Evolutionary conservation across 2,329 filamentous ascomycete species (phyloP).

Genomic region (Graphilbum fragrans): DNA sequence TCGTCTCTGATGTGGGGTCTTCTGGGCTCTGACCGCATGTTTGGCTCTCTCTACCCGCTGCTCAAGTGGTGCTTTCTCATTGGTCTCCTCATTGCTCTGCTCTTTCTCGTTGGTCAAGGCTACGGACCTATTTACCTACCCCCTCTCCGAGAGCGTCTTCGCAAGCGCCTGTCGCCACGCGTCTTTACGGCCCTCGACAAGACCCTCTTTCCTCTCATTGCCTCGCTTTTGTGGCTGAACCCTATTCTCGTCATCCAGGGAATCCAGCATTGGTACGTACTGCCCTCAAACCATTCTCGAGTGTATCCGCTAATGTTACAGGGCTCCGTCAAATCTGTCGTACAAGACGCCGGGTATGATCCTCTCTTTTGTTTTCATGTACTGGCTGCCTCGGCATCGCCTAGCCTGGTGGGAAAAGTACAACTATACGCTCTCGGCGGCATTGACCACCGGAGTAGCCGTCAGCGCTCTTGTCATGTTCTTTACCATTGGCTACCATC

Average conservation of each 20-base stretch:
- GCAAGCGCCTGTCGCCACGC: constrained; percentile 15
- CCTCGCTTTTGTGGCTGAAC: constrained; percentile 27
- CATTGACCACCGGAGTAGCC: constrained; percentile 28
- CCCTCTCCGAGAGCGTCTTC: constrained; percentile 18
- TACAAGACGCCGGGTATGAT: constrained; percentile 31
- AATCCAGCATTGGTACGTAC: constrained; percentile 24
- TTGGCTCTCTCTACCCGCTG: constrained; percentile 27
- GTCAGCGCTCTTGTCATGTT: constrained; percentile 29
- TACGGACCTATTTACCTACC: constrained; percentile 23
- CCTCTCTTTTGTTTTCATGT: constrained; percentile 29
- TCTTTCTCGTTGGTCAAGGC: constrained; percentile 22
- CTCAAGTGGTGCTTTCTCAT: constrained; percentile 33
- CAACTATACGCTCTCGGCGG: constrained; percentile 31
- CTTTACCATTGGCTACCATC: constrained; percentile 27
- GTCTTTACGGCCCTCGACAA: constrained; percentile 22
- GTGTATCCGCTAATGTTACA: not conserved
- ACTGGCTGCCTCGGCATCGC: constrained; percentile 24
- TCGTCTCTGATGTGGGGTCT: constrained; percentile 23
- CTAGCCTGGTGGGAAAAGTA: constrained; percentile 34
- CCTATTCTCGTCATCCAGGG: constrained; percentile 28
- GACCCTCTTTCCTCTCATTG: constrained; percentile 24
- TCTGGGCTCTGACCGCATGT: constrained; percentile 24
- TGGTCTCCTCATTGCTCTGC: constrained; percentile 21
- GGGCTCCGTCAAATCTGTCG: constrained; percentile 25
- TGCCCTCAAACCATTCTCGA: not conserved